phyloP scores from a whole-genome alignment of 495 filamentous ascomycete genomes.

The Bombardia bombarda region DNA sequence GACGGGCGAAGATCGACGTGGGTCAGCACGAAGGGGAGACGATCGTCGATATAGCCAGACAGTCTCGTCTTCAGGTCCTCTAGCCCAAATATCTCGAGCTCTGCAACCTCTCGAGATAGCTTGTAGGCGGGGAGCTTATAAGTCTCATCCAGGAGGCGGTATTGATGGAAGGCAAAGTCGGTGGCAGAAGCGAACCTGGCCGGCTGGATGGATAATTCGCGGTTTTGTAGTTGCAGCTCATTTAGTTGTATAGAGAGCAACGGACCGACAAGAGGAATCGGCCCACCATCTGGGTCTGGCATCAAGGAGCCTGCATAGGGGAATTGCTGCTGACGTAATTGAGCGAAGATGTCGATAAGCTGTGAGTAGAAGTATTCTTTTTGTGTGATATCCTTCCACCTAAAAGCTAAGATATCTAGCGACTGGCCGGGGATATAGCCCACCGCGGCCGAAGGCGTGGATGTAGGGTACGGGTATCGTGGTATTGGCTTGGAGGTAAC shows the following conservation, averaged over 20 bases:
- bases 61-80: conserved; percentile 9
- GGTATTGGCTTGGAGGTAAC: conserved; percentile 7
- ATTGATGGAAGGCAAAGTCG: conserved; percentile 11
- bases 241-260: conserved; percentile 9
- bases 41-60: conserved; percentile 9
- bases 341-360: conserved; percentile 7
- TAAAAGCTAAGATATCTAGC: conserved; percentile 7
- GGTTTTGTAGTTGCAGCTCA: conserved; percentile 8
- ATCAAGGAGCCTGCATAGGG: conserved; percentile 7
- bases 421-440: conserved; percentile 10
- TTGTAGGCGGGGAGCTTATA: conserved; percentile 8
- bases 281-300: conserved; percentile 8
- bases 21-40: conserved; percentile 15
- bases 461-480: conserved; percentile 7
- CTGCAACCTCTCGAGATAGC: conserved; percentile 6
- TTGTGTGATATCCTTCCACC: background rate
- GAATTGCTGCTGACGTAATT: conserved; percentile 9
- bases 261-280: conserved; percentile 8
- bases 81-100: conserved; percentile 8
- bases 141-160: conserved; percentile 7
- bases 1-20: conserved; percentile 19
- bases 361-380: conserved; percentile 5
- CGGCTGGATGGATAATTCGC: conserved; percentile 7
- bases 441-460: conserved; percentile 8
- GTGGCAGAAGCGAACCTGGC: conserved; percentile 8